These are phyloP conservation scores for Aspergillus spinulosporus DNA, from an alignment of 2,329 filamentous ascomycete species.

Conservation along the genomic window DNA sequence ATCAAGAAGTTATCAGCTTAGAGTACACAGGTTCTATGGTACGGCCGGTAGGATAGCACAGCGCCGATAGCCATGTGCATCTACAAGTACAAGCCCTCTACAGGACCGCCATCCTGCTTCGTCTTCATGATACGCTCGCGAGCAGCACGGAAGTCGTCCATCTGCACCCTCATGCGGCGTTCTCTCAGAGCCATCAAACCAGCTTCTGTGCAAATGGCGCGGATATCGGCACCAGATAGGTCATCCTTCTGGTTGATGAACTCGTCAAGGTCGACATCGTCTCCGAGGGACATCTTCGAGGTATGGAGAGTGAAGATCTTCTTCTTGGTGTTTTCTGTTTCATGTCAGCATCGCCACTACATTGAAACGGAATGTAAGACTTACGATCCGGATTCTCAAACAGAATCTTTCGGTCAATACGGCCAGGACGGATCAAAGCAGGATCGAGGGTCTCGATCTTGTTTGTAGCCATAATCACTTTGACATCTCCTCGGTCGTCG, in stretches of 20 bases:
- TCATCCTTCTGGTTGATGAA: slow-evolving; percentile 99
- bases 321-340: slow-evolving; percentile 76
- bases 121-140: slow-evolving; percentile 95
- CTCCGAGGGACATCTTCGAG: slow-evolving; percentile 94
- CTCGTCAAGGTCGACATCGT: slow-evolving; percentile 97
- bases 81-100: slow-evolving; percentile 96
- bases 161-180: slow-evolving; percentile 95
- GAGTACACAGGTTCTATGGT: slow-evolving; percentile 26
- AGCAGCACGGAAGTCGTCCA: slow-evolving; percentile 94
- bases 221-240: slow-evolving; percentile 94
- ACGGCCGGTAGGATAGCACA: slow-evolving; percentile 18
- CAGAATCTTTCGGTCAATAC: slow-evolving; percentile 96
- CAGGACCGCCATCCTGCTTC: slow-evolving; percentile 94
- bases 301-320: slow-evolving; percentile 99
- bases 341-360: slow-evolving; percentile 24
- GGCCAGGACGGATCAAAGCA: slow-evolving; percentile 90
- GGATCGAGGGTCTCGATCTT: slow-evolving; percentile 98
- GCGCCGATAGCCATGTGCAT: slow-evolving; percentile 14
- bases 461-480: slow-evolving; percentile 99
- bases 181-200: slow-evolving; percentile 92
- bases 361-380: slow-evolving; percentile 22
- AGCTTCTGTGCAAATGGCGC: slow-evolving; percentile 97
- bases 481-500: slow-evolving; percentile 97
- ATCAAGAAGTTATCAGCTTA: slow-evolving; percentile 16
- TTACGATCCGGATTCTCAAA: slow-evolving; percentile 71